Base-by-base conservation (phyloP, 805 yeast genomes). In the Wickerhamiella galacta region DNA sequence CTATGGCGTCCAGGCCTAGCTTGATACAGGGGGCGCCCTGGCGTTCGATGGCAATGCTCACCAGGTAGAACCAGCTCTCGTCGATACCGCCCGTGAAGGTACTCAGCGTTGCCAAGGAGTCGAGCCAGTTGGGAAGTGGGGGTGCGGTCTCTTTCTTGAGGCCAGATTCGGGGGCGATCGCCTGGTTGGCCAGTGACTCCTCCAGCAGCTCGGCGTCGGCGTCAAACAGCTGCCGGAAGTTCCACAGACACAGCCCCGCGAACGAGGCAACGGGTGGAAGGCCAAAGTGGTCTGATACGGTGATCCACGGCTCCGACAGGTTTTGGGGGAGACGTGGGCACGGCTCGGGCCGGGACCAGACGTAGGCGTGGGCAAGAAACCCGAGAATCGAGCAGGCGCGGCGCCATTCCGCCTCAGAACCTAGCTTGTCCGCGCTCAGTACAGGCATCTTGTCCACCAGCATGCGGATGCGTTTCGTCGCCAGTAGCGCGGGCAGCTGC, bases 41-140 rank as follows among this genome's bases (percentile, higher is more conserved):
- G 44, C 70, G 66, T 55, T 85, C 96, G 47, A 87, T 80, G 41
- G 72, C 80, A 1, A 82, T 87, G 46, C 90, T 75, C 7, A 85
- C 87, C 38, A 83, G 60, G 53, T 81, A 85, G 52, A 85, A 85
- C 96, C 96, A 85, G 42, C 78, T 69, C 55, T 85, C 96, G 55
- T 85, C 95, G 26, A 75, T 69, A 3, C 82, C 70, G 1, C 95
- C 95, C 0, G 95, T 83, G 51, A 74, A 87, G 1, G 95, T 82
- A 51, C 70, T 71, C 39, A 79, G 68, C 1, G 92, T 76, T 34
- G 83, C 76, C 36, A 85, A 20, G 6, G 34, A 32, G 21, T 35
- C 38, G n/a, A 35, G 32, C 38, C 38, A 35, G 17, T 35, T 31
- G 17, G 34, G 27, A 16, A 21, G 28, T 4, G 34, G 32, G 7